A percentile compares a stretch with the other conserved stretches of the same genome.
Evolutionary conservation across 768 basidiomycete genomes (phyloP).

Genomic region (Obba rivulosa): DNA sequence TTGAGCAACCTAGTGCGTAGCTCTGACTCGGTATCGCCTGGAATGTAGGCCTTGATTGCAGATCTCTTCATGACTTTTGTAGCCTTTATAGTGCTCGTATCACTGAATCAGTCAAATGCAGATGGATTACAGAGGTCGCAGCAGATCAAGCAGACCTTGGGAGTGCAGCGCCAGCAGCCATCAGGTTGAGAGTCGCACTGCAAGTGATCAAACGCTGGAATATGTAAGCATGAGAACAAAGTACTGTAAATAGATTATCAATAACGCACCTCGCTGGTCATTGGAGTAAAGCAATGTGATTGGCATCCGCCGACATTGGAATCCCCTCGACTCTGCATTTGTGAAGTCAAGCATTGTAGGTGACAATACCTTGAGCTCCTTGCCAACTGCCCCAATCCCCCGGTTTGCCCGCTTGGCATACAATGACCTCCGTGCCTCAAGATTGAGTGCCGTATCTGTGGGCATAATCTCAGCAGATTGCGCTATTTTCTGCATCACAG

Average conservation of each 20-base stretch:
- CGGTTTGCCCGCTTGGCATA: neutral
- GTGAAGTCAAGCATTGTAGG: slow-evolving; percentile 23
- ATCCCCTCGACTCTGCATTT: slow-evolving; percentile 17
- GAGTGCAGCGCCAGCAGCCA: slow-evolving; percentile 14
- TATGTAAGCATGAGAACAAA: neutral
- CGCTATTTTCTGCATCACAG: no score
- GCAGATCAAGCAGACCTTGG: slow-evolving; percentile 10
- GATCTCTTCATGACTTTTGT: neutral
- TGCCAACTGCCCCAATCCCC: slow-evolving; percentile 1
- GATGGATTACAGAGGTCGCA: slow-evolving; percentile 20
- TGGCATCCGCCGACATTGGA: slow-evolving; percentile 16
- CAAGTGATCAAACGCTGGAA: slow-evolving; percentile 11
- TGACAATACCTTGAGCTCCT: slow-evolving; percentile 9
- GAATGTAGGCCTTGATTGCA: neutral
- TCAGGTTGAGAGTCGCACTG: slow-evolving; percentile 4
- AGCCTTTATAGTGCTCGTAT: neutral
- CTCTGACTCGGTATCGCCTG: neutral
- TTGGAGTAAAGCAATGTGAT: slow-evolving; percentile 19
- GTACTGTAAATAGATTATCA: neutral
- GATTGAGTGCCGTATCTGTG: neutral
- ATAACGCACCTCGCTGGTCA: slow-evolving; percentile 10
- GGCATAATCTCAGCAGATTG: no score
- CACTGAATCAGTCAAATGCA: neutral
- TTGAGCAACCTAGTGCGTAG: slow-evolving; percentile 6
- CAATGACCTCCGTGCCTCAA: neutral